A percentile compares a stretch with the other conserved stretches of the same genome.
These are phyloP conservation scores for Tuber brumale DNA, from an alignment of 495 filamentous ascomycete species.

Conservation along the genomic window DNA sequence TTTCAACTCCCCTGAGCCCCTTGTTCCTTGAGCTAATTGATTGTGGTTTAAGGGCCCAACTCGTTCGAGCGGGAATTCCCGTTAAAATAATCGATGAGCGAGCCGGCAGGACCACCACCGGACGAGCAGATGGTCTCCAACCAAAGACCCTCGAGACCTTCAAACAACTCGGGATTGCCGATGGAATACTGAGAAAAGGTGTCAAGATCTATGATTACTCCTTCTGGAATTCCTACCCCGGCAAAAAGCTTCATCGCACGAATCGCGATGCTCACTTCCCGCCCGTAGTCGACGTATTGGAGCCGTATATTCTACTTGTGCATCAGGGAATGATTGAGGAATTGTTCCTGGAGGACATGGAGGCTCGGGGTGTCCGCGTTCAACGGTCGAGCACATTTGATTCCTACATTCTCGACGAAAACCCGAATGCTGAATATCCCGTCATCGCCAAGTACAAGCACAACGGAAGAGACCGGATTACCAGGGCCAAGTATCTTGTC, in stretches of 20 bases:
- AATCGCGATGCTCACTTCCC: slow-evolving; percentile 68
- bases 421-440: slow-evolving; percentile 43
- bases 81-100: slow-evolving; percentile 68
- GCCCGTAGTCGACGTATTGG: slow-evolving; percentile 61
- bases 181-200: slow-evolving; percentile 55
- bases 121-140: slow-evolving; percentile 71
- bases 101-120: slow-evolving; percentile 60
- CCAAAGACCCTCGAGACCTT: slow-evolving; percentile 71
- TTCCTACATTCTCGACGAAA: slow-evolving; percentile 52
- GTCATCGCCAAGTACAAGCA: slow-evolving; percentile 47
- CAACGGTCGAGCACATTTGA: slow-evolving; percentile 54
- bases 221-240: slow-evolving; percentile 62
- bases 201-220: slow-evolving; percentile 64
- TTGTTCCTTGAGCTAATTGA: slow-evolving; percentile 10
- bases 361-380: slow-evolving; percentile 53
- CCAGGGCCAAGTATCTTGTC: slow-evolving; percentile 56
- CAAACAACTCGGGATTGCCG: slow-evolving; percentile 61
- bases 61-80: slow-evolving; percentile 61
- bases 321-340: slow-evolving; percentile 71
- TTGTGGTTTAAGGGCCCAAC: slow-evolving; percentile 49
- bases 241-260: slow-evolving; percentile 53
- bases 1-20: background rate
- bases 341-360: slow-evolving; percentile 59
- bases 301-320: slow-evolving; percentile 64
- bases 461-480: slow-evolving; percentile 47